These are phyloP conservation scores for Aspergillus jensenii DNA, from an alignment of 2,329 filamentous ascomycete species.

Conservation along the genomic window DNA sequence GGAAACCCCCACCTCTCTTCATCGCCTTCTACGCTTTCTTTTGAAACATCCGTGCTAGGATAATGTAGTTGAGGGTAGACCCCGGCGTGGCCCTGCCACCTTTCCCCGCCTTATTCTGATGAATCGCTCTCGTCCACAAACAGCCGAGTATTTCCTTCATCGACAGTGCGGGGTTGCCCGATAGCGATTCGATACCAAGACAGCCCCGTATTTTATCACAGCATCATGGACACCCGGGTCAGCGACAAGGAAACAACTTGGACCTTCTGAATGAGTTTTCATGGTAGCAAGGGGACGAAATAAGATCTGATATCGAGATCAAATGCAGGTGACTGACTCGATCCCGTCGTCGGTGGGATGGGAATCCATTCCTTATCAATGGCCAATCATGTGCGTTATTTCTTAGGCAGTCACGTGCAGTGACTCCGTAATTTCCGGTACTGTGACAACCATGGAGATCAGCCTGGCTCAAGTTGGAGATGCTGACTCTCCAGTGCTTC, in stretches of 20 bases:
- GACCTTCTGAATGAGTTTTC: no score
- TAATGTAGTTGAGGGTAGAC: no score
- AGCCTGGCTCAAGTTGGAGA: neutral
- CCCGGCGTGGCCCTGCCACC: no score
- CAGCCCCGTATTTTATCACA: neutral
- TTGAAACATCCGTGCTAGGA: no score
- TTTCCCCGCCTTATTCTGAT: neutral
- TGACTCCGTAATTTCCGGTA: neutral
- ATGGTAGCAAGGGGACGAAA: no score
- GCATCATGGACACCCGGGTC: neutral
- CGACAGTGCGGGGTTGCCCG: conserved; percentile 1
- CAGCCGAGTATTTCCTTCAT: neutral
- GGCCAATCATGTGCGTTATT: neutral
- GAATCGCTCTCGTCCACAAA: neutral
- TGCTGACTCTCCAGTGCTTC: neutral
- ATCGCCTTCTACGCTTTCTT: neutral
- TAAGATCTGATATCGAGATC: neutral
- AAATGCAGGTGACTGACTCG: neutral
- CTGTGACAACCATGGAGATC: neutral
- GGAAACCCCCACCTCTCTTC: neutral
- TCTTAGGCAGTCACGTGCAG: neutral
- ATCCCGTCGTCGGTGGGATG: neutral
- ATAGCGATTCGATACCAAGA: neutral
- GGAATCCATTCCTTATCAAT: conserved; percentile 4
- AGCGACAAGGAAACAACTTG: no score